Percentiles rank a stretch among this genome's conserved stretches.
phyloP scores from a whole-genome alignment of 345 rosid genomes.

The Eucalyptus curtisii region DNA sequence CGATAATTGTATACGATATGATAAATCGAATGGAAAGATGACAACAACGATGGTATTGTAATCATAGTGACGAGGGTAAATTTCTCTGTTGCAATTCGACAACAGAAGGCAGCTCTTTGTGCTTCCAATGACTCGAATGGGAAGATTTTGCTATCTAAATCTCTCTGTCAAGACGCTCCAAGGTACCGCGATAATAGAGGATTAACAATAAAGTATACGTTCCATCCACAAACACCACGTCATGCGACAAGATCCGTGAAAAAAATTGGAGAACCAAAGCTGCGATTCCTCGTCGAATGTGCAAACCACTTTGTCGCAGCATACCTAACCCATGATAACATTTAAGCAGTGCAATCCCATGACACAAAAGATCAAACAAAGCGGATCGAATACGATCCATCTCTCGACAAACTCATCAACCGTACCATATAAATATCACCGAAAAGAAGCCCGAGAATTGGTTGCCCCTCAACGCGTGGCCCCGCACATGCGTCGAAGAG shows the following conservation, averaged over 20 bases:
- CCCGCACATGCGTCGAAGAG: neutral
- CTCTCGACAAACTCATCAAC: neutral
- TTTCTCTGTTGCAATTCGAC: neutral
- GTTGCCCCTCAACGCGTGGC: neutral
- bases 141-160: neutral
- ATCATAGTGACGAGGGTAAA: neutral
- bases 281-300: neutral
- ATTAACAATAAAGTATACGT: neutral
- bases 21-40: neutral
- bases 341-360: neutral
- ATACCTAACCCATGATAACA: neutral
- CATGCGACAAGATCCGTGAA: neutral
- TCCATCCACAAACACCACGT: neutral
- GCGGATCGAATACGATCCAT: neutral
- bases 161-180: neutral
- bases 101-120: neutral
- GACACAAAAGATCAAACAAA: neutral
- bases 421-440: neutral
- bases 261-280: neutral
- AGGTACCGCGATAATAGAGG: neutral
- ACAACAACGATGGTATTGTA: neutral
- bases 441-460: neutral
- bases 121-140: neutral
- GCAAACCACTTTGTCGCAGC: neutral
- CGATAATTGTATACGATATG: neutral